These are phyloP conservation scores for Hyaloscypha variabilis DNA, from an alignment of 495 filamentous ascomycete genomes.

Conservation along the genomic window DNA sequence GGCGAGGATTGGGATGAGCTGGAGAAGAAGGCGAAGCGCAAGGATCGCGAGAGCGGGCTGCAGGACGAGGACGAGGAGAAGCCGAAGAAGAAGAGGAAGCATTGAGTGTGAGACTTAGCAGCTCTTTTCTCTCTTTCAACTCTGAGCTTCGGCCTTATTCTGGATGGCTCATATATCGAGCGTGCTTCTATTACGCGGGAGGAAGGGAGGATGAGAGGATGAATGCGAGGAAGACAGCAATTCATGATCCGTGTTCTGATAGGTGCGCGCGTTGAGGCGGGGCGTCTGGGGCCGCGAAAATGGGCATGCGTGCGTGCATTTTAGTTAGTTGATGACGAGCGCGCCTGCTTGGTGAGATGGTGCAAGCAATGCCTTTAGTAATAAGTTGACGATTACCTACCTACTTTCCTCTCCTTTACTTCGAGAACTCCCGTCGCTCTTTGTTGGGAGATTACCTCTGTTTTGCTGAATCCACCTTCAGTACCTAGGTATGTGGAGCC, in stretches of 20 bases:
- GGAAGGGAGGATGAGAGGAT: too few relatives aligned
- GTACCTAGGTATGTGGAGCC: too few relatives aligned
- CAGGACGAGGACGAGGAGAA: constrained; percentile 75
- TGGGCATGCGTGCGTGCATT: not conserved
- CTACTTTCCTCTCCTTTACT: too few relatives aligned
- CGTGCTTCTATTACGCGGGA: too few relatives aligned
- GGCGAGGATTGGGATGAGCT: constrained; percentile 94
- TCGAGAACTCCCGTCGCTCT: too few relatives aligned
- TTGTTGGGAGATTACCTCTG: too few relatives aligned
- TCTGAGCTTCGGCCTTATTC: not conserved
- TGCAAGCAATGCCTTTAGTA: constrained; percentile 1
- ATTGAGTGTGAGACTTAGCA: constrained; percentile 16
- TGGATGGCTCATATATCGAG: too few relatives aligned
- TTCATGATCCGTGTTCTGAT: constrained; percentile 7
- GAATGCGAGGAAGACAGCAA: too few relatives aligned
- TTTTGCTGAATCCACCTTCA: too few relatives aligned
- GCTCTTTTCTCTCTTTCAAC: constrained; percentile 1
- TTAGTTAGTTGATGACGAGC: not conserved
- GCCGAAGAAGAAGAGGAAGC: constrained; percentile 40
- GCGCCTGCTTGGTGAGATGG: not conserved
- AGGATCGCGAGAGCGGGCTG: constrained; percentile 73
- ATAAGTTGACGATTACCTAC: constrained; percentile 1
- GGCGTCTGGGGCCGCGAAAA: constrained; percentile 15
- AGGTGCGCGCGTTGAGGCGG: not conserved
- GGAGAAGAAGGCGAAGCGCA: constrained; percentile 86